phyloP scores from a whole-genome alignment of 2,329 filamentous ascomycete species.

The Arthrobotrys iridis region DNA sequence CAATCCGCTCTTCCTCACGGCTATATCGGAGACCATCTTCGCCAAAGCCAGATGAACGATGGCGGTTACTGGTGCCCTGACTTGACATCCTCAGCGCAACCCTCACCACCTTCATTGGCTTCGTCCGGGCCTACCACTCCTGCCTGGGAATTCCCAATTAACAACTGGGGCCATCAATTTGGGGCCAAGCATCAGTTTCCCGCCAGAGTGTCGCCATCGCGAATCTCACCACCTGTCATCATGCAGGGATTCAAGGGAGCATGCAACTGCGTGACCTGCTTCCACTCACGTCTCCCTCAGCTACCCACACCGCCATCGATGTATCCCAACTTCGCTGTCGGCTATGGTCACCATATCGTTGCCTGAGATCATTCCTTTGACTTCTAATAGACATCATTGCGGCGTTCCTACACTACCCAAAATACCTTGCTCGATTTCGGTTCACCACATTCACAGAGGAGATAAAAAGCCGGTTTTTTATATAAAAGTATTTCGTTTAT shows the following conservation, averaged over 20 bases:
- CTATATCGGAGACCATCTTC: constrained; percentile 57
- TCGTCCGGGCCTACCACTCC: constrained; percentile 68
- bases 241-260: constrained; percentile 62
- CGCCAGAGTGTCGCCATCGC: constrained; percentile 60
- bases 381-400: constrained; percentile 54
- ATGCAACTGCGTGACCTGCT: constrained; percentile 65
- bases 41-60: constrained; percentile 62
- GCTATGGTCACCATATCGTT: constrained; percentile 50
- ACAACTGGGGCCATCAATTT: constrained; percentile 65
- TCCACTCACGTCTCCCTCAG: constrained; percentile 54
- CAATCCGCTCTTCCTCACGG: constrained; percentile 31
- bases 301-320: constrained; percentile 32
- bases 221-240: constrained; percentile 60
- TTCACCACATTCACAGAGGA: constrained; percentile 57
- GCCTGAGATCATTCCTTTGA: constrained; percentile 54
- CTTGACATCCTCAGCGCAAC: constrained; percentile 58
- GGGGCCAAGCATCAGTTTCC: constrained; percentile 65
- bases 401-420: constrained; percentile 57
- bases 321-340: constrained; percentile 39
- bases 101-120: constrained; percentile 67
- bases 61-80: constrained; percentile 60
- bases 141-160: constrained; percentile 65
- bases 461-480: constrained; percentile 43
- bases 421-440: constrained; percentile 6
- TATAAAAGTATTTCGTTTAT: constrained; percentile 46